These are phyloP conservation scores for Starmerella kuoi DNA, from an alignment of 805 yeast genomes.

Conservation along the genomic window DNA sequence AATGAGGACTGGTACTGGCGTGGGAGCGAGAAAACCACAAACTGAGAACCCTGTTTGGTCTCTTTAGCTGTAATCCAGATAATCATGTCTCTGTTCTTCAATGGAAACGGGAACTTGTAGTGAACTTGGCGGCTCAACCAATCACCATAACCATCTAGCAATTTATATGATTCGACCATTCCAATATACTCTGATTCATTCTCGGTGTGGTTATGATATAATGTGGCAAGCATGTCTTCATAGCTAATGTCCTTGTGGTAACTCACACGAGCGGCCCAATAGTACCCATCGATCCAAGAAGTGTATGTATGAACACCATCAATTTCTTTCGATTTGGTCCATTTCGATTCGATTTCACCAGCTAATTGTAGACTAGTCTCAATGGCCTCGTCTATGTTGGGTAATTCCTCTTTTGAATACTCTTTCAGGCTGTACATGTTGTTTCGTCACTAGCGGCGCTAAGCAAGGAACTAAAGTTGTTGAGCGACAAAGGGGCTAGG, in stretches of 20 bases:
- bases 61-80: slow-evolving; percentile 28
- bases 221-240: slow-evolving; percentile 24
- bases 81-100: slow-evolving; percentile 29
- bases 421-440: slow-evolving; percentile 19
- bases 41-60: slow-evolving; percentile 26
- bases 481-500: neutral
- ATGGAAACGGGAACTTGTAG: slow-evolving; percentile 29
- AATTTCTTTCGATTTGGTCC: slow-evolving; percentile 22
- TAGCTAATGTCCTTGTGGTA: slow-evolving; percentile 26
- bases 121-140: slow-evolving; percentile 25
- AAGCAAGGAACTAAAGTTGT: no score
- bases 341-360: slow-evolving; percentile 12
- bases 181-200: slow-evolving; percentile 32
- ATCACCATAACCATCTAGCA: slow-evolving; percentile 18
- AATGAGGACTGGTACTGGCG: slow-evolving; percentile 15
- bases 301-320: slow-evolving; percentile 21
- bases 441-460: no score
- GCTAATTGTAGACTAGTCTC: slow-evolving; percentile 18
- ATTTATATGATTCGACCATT: slow-evolving; percentile 24
- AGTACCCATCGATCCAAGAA: slow-evolving; percentile 23
- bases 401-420: slow-evolving; percentile 19
- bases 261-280: slow-evolving; percentile 32
- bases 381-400: slow-evolving; percentile 18
- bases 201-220: slow-evolving; percentile 30
- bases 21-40: slow-evolving; percentile 31